Evolutionary conservation across 108 stramenopile species (phyloP), one percentile per base, ranked within the genome.

Genomic region (Craspedostauros australis): DNA sequence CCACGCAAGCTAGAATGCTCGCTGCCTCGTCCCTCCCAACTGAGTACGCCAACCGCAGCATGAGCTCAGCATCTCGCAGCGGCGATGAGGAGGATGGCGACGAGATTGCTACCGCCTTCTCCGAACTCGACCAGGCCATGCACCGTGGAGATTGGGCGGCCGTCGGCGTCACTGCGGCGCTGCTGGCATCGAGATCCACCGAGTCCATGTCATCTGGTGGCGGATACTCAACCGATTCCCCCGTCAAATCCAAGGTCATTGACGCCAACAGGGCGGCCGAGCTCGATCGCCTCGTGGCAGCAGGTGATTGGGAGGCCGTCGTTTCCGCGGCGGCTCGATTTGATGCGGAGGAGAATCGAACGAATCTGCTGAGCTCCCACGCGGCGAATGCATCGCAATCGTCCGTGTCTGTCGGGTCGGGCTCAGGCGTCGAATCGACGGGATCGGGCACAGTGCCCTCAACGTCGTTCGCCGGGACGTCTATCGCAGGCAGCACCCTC

Each of bases 231-330:
- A 80, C 64, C 52, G 41, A 50, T 24, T 25, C 39, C 11, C 53
- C 28, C 38, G 52, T 48, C 4, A 51, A 60, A 23, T 53, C 46
- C 25, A 36, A 26, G n/a, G 46, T 44, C 6, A 57, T 74, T 5
- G 54, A 68, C 50, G 69, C 73, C 26, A 71, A 61, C 12, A 69
- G 83, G 27, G 89, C 81, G 15, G 70, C 78, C 7, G 89, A 91
- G 60, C 62, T 91, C 21, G 90, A 91, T 59, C 76, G 66, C 29
- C 65, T 91, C 26, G 86, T 91, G 4, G 86, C 85, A 38, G 79
- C 79, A 18, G 90, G 90, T 5, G 86, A 91, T 61, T 91, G 90
- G 90, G 84, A 85, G 58, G 90, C 84, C 18, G 90, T 91, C 18
- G 90, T 91, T 5, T 50, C 83, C 26, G 86, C 86, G 11, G 90